A percentile compares a stretch with the other conserved stretches of the same genome.
Evolutionary conservation across 2,329 filamentous ascomycete species (phyloP).

Genomic region (Pseudohalonectria lignicola): DNA sequence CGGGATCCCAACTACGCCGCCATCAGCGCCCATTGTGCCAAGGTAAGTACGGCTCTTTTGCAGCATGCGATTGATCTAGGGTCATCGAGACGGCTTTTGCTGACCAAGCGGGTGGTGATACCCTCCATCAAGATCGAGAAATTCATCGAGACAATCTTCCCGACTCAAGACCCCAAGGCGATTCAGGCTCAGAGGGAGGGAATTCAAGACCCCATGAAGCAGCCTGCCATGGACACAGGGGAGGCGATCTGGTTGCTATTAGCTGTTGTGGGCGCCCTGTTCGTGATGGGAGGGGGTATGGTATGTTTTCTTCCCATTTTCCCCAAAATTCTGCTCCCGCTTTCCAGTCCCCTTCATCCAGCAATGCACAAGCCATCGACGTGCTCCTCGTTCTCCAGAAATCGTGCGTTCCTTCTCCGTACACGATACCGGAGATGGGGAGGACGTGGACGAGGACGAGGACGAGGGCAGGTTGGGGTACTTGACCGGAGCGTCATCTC

Average conservation of each 20-base stretch:
- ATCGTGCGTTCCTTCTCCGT: background rate
- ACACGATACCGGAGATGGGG: no score
- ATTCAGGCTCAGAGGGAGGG: slow-evolving; percentile 28
- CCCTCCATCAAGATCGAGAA: slow-evolving; percentile 81
- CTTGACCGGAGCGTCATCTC: no score
- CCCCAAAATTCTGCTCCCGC: no score
- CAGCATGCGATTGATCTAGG: background rate
- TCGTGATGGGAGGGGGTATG: slow-evolving; percentile 67
- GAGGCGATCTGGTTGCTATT: slow-evolving; percentile 56
- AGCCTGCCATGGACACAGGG: slow-evolving; percentile 38
- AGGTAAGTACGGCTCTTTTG: slow-evolving; percentile 50
- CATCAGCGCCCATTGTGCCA: slow-evolving; percentile 83
- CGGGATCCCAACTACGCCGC: slow-evolving; percentile 85
- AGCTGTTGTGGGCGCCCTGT: slow-evolving; percentile 57
- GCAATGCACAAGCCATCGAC: no score
- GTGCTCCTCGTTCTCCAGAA: background rate
- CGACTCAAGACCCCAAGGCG: slow-evolving; percentile 60
- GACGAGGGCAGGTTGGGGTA: no score
- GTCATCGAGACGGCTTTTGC: background rate
- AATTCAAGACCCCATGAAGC: slow-evolving; percentile 25
- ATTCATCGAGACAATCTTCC: slow-evolving; percentile 91
- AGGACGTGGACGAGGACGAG: no score
- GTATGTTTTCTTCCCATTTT: slow-evolving; percentile 38
- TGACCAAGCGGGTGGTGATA: no score
- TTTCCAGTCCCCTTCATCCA: no score